Base-by-base conservation (phyloP, 495 filamentous ascomycete genomes). In the Penicillium ucsense region DNA sequence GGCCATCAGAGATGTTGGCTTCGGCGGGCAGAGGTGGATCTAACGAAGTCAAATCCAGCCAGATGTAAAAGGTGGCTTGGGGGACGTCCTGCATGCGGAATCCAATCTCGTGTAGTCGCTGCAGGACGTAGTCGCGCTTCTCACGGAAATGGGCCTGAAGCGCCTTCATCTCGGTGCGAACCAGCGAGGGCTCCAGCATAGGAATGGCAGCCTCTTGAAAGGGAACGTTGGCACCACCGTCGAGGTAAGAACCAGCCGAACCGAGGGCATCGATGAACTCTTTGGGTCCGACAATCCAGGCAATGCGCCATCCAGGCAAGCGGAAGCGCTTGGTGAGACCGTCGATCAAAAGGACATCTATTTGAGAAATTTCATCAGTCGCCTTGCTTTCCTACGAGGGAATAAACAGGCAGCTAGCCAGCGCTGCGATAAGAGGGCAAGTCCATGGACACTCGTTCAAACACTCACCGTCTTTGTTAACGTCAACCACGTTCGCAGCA, bases 251-350 rank as follows among this genome's bases (percentile, higher is more conserved):
- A 32, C 91, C 91, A 56, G 90, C 94, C 34, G 85, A 89, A 48
- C 88, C 88, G 50, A 97, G 88, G 20, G 91, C 89, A 61, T 86
- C 85, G 70, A 97, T 86, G 70, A 95, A 97, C 48, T 94, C 91
- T 72, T 95, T 95, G 41, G 91, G 91, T 2, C 91, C 91, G 41
- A 97, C 65, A 51, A 97, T 85, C 91, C 91, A 95, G 6, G 90
- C 90, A 41, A 97, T 89, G 52, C 91, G 86, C 90, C 91, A 97
- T 46, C 91, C 91, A 3, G 91, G 91, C 3, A 97, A 80, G 52
- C 91, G 83, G 79, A 97, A 97, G 44, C 89, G 85, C 77, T 97
- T 97, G 48, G 91, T 97, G 11, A 97, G 79, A 37, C 91, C 91
- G 64, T 97, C 91, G 46, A 97, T 90, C 56, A 97, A 83, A 37